Evolutionary conservation across 495 filamentous ascomycete species (phyloP).

Genomic region (Neurospora sp.): DNA sequence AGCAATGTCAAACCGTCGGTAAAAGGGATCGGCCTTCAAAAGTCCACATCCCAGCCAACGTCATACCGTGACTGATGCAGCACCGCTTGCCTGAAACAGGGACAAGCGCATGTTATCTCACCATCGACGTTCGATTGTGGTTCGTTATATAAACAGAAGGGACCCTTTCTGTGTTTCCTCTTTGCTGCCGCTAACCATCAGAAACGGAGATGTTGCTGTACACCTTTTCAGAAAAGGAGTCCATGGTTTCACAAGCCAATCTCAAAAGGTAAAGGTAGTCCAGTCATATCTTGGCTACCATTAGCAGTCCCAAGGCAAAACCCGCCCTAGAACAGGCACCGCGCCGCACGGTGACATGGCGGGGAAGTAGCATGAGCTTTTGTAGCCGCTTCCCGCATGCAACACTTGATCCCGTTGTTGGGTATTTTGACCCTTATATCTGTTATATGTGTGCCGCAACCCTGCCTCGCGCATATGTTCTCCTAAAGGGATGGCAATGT

Average conservation of each 20-base stretch:
- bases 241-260: not conserved
- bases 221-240: not conserved
- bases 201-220: not conserved
- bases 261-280: not conserved
- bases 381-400: not conserved
- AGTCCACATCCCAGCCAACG: not conserved
- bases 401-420: not conserved
- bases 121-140: not conserved
- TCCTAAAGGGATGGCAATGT: not conserved
- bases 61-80: slow-evolving; percentile 20
- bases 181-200: not conserved
- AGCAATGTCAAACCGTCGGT: not conserved
- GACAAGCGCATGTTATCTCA: not conserved
- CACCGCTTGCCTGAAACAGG: slow-evolving; percentile 8
- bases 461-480: not conserved
- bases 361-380: not conserved
- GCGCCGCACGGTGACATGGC: not conserved
- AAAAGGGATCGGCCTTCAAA: not conserved
- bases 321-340: not conserved
- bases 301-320: not conserved
- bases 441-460: not conserved
- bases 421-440: not conserved
- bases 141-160: not conserved
- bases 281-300: not conserved
- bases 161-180: not conserved